These are phyloP conservation scores for Endocladia muricata DNA, from an alignment of 31 red algal species.

Conservation along the genomic window DNA sequence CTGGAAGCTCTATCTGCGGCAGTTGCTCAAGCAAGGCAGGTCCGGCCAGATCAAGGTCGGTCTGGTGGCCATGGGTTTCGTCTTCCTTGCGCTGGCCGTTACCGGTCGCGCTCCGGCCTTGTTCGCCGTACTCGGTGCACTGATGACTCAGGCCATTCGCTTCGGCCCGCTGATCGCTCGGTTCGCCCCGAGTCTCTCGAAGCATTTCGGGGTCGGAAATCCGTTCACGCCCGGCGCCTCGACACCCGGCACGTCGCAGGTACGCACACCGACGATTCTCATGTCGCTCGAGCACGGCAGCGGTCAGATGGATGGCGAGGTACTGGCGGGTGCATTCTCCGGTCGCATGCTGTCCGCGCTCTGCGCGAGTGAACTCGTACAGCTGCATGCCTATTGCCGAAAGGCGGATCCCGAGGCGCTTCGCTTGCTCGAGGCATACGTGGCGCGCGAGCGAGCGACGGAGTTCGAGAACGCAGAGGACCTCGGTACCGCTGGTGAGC, in stretches of 20 bases:
- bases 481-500: too few relatives aligned
- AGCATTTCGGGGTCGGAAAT: not conserved
- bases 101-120: not conserved
- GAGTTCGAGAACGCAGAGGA: not conserved
- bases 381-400: not conserved
- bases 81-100: not conserved
- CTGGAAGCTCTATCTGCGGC: not conserved
- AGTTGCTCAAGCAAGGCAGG: not conserved
- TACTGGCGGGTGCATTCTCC: not conserved
- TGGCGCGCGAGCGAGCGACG: not conserved
- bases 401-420: not conserved
- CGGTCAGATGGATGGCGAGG: not conserved
- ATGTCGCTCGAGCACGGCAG: not conserved
- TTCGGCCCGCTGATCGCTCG: not conserved
- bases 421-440: not conserved
- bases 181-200: not conserved
- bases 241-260: not conserved
- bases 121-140: not conserved
- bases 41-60: not conserved
- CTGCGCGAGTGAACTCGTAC: not conserved
- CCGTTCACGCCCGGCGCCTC: not conserved
- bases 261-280: not conserved
- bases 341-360: not conserved
- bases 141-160: not conserved
- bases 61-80: not conserved